Conservation (phyloP, 441 rosid genomes). For the Gossypium davidsonii region DNA sequence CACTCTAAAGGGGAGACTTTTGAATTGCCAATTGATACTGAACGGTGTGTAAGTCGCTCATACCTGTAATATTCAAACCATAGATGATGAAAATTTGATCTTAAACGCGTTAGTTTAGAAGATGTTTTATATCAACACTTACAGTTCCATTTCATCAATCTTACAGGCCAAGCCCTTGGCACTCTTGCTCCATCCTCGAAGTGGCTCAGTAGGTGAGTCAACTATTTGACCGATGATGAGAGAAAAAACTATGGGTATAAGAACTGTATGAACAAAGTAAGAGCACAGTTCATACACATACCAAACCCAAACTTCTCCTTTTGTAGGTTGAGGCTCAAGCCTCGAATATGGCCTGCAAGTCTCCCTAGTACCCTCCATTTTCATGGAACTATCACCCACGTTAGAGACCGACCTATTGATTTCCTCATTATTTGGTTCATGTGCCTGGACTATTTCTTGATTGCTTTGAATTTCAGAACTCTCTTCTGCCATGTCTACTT, state of each 20-base stretch:
- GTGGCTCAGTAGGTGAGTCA: constrained; percentile 19
- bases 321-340: constrained; percentile 26
- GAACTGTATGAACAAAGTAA: constrained; percentile 35
- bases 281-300: constrained; percentile 41
- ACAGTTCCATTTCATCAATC: constrained; percentile 29
- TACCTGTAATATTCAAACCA: constrained; percentile 32
- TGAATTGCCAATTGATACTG: constrained; percentile 20
- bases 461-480: neutral
- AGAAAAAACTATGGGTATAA: constrained; percentile 46
- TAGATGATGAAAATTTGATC: neutral
- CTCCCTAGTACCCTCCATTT: constrained; percentile 23
- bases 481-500: constrained; percentile 3
- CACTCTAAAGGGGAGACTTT: constrained; percentile 48
- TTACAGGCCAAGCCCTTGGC: constrained; percentile 26
- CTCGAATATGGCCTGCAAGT: constrained; percentile 8
- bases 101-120: neutral
- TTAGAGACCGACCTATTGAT: neutral
- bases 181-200: constrained; percentile 23
- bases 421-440: neutral
- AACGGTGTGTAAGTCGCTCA: constrained; percentile 19
- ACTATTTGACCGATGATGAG: constrained; percentile 40
- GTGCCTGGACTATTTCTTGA: neutral
- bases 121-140: constrained; percentile 4
- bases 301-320: constrained; percentile 41
- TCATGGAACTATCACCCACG: constrained; percentile 16